Base-by-base conservation (phyloP, 2,329 filamentous ascomycete species). In the Botryotinia globosa region DNA sequence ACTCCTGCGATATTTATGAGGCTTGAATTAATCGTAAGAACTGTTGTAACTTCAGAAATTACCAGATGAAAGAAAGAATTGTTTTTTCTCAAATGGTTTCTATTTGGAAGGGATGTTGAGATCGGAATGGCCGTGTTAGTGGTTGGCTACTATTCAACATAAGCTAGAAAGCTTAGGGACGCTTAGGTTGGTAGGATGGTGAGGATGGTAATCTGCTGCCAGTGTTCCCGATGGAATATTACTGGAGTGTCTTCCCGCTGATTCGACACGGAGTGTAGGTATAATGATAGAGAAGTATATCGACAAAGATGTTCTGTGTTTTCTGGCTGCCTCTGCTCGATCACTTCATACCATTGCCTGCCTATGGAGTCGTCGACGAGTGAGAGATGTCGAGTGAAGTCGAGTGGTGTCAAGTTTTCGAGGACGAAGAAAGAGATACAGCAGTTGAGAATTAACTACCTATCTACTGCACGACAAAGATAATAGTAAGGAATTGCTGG, bases 51-150 rank as follows among this genome's bases (percentile, higher is more conserved):
- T 54, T 20, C 25, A 29, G 45, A 54, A 7, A 9, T 6, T 54
- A 54, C 34, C 34, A 54, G 45, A 54, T 14, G 64, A 67, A 34
- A 45, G 29, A 45, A 59, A 37, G 18, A 61, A 45, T 61, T n/a
- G 12, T 32, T 34, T 51, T 51, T 69, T n/a, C 37, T 34, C 54
- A 25, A 69, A 29, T n/a, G 18, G 22, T 22, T 12, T 39, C 45
- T 25, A 29, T 6, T 34, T 20, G 29, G 4, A 59, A 37, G 20
- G 37, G 39, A 25, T 42, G 18, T 42, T 42, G 65, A 67, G n/a
- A 32, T 69, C 32, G 72, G 59, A 68, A 51, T 67, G 62, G 67
- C 54, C 73, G 73, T 71, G 73, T 71, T 59, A 45, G 8, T 59
- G 37, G 66, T 34, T 69, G 54, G 67, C 37, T 69, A 61, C 54